Evolutionary conservation across 768 basidiomycete genomes (phyloP).

Genomic region (Daedalea quercina): DNA sequence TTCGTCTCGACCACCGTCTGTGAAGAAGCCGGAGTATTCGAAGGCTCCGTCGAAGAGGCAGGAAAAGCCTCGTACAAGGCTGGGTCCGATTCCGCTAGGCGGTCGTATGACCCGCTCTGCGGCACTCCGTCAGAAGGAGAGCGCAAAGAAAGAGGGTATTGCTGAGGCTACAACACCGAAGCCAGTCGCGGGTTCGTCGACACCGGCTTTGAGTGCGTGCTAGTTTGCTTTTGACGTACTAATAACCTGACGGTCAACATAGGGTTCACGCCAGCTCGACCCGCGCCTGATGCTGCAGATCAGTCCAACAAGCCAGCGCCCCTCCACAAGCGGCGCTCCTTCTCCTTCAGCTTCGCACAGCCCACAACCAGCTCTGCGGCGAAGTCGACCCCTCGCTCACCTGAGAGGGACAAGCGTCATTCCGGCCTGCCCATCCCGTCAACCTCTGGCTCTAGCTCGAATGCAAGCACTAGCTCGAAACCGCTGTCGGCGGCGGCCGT

Average conservation of each 20-base stretch:
- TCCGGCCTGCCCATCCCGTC: neutral
- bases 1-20: neutral
- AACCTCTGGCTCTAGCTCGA: no score
- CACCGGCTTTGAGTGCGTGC: neutral
- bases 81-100: neutral
- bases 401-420: conserved; percentile 4
- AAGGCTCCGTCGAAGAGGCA: neutral
- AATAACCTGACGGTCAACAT: neutral
- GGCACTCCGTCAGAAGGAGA: conserved; percentile 9
- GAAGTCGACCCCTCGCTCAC: conserved; percentile 9
- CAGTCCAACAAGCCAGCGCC: conserved; percentile 1
- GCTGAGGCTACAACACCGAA: neutral
- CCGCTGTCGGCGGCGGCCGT: neutral
- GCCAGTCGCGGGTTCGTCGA: neutral
- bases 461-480: neutral
- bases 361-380: conserved; percentile 15
- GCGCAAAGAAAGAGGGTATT: neutral
- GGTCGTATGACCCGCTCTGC: conserved; percentile 10
- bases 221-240: neutral
- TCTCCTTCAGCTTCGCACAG: conserved; percentile 4
- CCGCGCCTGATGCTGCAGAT: neutral
- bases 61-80: neutral
- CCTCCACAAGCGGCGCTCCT: conserved; percentile 2
- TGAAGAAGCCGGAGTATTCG: neutral
- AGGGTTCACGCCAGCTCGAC: neutral